phyloP scores from a whole-genome alignment of 2,329 filamentous ascomycete genomes.

The Curvularia lunata region DNA sequence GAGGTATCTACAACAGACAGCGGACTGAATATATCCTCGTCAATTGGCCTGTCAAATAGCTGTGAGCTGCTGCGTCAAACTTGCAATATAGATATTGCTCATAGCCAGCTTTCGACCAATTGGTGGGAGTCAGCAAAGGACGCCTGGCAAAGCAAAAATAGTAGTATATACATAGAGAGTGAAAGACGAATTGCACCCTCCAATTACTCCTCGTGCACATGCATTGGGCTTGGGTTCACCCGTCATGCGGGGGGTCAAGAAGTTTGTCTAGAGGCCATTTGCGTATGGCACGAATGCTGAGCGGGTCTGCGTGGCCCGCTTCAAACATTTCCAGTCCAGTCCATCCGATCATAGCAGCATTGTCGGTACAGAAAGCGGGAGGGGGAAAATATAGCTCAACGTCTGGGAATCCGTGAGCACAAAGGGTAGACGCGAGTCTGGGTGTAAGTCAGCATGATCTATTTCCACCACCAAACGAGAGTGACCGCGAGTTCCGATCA shows the following conservation, averaged over 20 bases:
- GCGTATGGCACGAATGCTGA: constrained; percentile 43
- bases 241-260: constrained; percentile 33
- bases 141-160: background rate
- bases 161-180: background rate
- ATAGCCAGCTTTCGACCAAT: background rate
- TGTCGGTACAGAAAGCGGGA: constrained; percentile 81
- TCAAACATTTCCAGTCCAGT: constrained; percentile 90
- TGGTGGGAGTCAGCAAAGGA: background rate
- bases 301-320: constrained; percentile 62
- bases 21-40: background rate
- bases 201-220: background rate
- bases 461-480: background rate
- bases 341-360: constrained; percentile 98
- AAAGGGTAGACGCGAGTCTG: constrained; percentile 62
- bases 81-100: background rate
- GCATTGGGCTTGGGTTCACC: constrained; percentile 5
- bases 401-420: constrained; percentile 68
- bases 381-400: constrained; percentile 77
- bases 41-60: background rate
- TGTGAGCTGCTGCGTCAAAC: background rate
- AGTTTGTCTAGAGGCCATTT: constrained; percentile 48
- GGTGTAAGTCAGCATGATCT: constrained; percentile 11
- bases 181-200: background rate
- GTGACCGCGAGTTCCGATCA: background rate
- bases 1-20: background rate